Base-by-base conservation (phyloP, 73 alveolate genomes). In the Paramecium pentaurelia region DNA sequence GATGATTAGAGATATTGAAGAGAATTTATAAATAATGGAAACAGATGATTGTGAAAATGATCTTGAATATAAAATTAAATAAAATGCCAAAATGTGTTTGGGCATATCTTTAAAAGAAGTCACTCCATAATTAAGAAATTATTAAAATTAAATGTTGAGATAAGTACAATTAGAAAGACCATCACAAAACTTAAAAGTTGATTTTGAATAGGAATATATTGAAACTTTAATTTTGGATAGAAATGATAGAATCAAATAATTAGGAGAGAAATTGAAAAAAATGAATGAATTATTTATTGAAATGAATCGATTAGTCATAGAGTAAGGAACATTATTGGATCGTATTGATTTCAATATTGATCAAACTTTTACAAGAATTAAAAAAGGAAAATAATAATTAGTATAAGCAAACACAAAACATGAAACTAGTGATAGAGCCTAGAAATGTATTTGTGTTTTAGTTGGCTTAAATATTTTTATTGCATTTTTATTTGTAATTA, bases 1-100 rank as follows among this genome's bases (percentile, higher is more conserved):
- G 73, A 80, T 80, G 91, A 47, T 80, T 32, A 27, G 73, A 22
- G 77, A 80, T 80, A 80, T 80, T 14, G 89, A 77, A 34, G 64
- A 77, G 25, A 77, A 77, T 32, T 38, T 77, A 22, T 45, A 77
- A 30, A 37, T 27, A 7, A 40, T 77, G 71, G 89, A 77, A 77
- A 32, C 25, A 16, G 64, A 77, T 16, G 89, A 77, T 32, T 71
- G 47, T 71, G 86, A 71, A 37, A 38, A 77, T 77, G 89, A 77
- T 20, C 20, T 27, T 14, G 89, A 77, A 20, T 77, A 77, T 37
- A 37, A 77, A 44, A 77, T 77, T 2, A 34, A 77, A 42, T 30
- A 77, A 42, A 40, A 77, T 37, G 89, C 89, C 2, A 77, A 32
- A 77, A 77, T 77, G 71, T 77, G 71, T 44, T 77, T 77, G 42